Evolutionary conservation across 805 yeast species (phyloP).

Genomic region (Kuraishia molischiana): DNA sequence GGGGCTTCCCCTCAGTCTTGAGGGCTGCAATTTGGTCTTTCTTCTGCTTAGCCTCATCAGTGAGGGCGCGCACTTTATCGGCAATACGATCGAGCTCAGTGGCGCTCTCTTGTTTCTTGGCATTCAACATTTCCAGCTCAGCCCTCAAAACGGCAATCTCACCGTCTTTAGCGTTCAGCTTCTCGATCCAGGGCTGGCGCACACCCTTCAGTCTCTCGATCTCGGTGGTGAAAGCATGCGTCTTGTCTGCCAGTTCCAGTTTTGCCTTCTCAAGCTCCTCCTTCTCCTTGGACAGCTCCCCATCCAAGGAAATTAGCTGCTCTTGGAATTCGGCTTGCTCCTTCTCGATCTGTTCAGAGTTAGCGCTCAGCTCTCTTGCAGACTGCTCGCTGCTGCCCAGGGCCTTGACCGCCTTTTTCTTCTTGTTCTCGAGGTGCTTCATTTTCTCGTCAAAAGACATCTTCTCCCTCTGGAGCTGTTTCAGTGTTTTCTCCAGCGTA

Average conservation of each 20-base stretch:
- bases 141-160: slow-evolving; percentile 57
- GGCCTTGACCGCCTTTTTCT: slow-evolving; percentile 47
- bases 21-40: slow-evolving; percentile 35
- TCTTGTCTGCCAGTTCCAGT: slow-evolving; percentile 59
- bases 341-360: slow-evolving; percentile 32
- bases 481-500: slow-evolving; percentile 24
- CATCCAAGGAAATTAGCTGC: slow-evolving; percentile 35
- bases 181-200: slow-evolving; percentile 76
- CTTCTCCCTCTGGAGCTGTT: slow-evolving; percentile 41
- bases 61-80: slow-evolving; percentile 20
- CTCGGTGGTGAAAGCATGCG: slow-evolving; percentile 54
- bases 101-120: slow-evolving; percentile 31
- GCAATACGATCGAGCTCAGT: slow-evolving; percentile 36
- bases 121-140: slow-evolving; percentile 48
- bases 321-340: slow-evolving; percentile 32
- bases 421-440: slow-evolving; percentile 53
- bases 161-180: slow-evolving; percentile 52
- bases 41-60: slow-evolving; percentile 37
- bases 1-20: slow-evolving; percentile 37
- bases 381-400: slow-evolving; percentile 37
- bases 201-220: slow-evolving; percentile 54
- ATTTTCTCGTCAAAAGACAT: slow-evolving; percentile 70
- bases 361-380: slow-evolving; percentile 28
- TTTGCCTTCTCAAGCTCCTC: slow-evolving; percentile 53
- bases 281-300: slow-evolving; percentile 42